Evolutionary conservation across 306 rosid species (phyloP).

Genomic region (Medicago lupulina): DNA sequence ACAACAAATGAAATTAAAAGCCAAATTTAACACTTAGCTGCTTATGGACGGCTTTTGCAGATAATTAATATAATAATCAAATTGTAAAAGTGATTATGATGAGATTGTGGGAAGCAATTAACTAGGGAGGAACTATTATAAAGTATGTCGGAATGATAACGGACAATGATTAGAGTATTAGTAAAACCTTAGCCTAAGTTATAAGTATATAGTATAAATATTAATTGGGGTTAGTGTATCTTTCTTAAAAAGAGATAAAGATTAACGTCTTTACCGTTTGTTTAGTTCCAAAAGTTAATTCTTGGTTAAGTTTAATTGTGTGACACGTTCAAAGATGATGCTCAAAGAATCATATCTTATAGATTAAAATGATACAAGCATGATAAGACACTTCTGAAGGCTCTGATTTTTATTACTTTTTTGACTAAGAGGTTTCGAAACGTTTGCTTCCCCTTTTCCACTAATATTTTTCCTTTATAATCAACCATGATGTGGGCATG

Average conservation of each 20-base stretch:
- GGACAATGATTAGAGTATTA: constrained; percentile 48
- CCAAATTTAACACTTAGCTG: background rate
- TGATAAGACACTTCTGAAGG: constrained; percentile 56
- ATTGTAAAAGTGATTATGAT: constrained; percentile 56
- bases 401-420: constrained; percentile 34
- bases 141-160: constrained; percentile 65
- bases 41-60: constrained; percentile 35
- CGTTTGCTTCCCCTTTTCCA: constrained; percentile 37
- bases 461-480: constrained; percentile 1
- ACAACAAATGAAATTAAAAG: constrained; percentile 32
- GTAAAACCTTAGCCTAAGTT: constrained; percentile 43
- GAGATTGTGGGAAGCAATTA: constrained; percentile 54
- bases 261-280: constrained; percentile 46
- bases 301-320: constrained; percentile 29
- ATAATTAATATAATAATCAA: constrained; percentile 41
- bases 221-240: constrained; percentile 21
- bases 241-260: constrained; percentile 41
- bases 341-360: constrained; percentile 40
- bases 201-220: background rate
- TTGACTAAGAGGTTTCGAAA: constrained; percentile 43
- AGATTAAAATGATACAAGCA: constrained; percentile 47
- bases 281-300: constrained; percentile 57
- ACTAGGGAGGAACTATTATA: constrained; percentile 43
- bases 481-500: constrained; percentile 44
- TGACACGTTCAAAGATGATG: constrained; percentile 48